These are phyloP conservation scores for Citrus maxima DNA, from an alignment of 345 rosid genomes.

Conservation along the genomic window DNA sequence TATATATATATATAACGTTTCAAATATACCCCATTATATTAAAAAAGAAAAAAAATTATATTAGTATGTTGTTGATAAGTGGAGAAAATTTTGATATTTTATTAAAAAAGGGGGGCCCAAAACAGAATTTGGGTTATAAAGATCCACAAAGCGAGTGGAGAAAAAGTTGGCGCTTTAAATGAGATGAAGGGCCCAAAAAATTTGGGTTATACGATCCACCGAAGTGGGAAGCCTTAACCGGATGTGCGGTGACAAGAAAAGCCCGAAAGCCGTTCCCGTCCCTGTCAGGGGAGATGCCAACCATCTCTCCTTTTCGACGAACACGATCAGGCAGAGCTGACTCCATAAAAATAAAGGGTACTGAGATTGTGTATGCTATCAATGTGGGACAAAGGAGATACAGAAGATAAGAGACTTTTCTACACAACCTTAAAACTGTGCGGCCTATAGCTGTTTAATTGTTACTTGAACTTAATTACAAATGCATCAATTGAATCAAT, in stretches of 20 bases:
- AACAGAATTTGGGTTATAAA: too few relatives aligned
- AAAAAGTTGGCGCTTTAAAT: too few relatives aligned
- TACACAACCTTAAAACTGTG: too few relatives aligned
- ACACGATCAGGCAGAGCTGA: not conserved
- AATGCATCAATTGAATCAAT: too few relatives aligned
- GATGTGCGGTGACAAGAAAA: constrained; percentile 28
- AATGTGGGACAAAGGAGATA: not conserved
- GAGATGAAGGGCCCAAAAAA: not conserved
- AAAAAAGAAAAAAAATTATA: too few relatives aligned
- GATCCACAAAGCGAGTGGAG: not conserved
- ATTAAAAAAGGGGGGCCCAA: too few relatives aligned
- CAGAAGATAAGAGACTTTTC: not conserved
- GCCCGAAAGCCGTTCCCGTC: constrained; percentile 44
- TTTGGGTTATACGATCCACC: constrained; percentile 32
- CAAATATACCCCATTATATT: too few relatives aligned
- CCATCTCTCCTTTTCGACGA: constrained; percentile 68
- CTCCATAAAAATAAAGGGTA: not conserved
- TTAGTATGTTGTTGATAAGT: too few relatives aligned
- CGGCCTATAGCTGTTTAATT: too few relatives aligned
- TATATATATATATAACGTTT: too few relatives aligned
- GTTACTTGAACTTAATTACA: too few relatives aligned
- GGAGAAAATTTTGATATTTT: too few relatives aligned
- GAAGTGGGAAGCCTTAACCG: constrained; percentile 40
- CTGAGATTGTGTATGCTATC: not conserved
- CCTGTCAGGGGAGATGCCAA: constrained; percentile 85